Conservation (phyloP, 2,329 filamentous ascomycete species). For the Aureobasidium sp. region DNA sequence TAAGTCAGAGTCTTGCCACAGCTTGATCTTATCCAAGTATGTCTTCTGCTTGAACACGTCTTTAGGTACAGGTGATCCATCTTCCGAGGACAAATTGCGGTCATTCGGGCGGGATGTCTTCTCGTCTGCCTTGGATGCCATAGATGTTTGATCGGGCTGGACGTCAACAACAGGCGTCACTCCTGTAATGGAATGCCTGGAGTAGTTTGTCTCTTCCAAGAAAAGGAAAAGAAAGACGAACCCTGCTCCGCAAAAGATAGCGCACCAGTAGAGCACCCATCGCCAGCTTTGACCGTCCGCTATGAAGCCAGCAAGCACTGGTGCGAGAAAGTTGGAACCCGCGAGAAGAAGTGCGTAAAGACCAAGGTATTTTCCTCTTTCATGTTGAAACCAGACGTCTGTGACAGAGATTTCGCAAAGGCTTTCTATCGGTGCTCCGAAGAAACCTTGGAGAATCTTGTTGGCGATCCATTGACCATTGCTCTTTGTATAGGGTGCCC, state of each 20-base stretch:
- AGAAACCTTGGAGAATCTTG: conserved; percentile 41
- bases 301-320: conserved; percentile 44
- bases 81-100: not conserved
- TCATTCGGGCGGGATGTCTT: not conserved
- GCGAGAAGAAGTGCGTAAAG: conserved; percentile 30
- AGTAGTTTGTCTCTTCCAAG: conserved; percentile 53
- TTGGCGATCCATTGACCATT: conserved; percentile 41
- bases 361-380: conserved; percentile 24
- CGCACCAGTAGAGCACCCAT: conserved; percentile 37
- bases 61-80: not conserved
- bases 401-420: conserved; percentile 31
- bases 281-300: conserved; percentile 34
- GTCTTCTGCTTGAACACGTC: conserved; percentile 21
- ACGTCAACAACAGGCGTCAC: not conserved
- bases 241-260: conserved; percentile 43
- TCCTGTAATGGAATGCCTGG: not conserved
- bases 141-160: not conserved
- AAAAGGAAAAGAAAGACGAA: conserved; percentile 50
- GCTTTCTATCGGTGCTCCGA: conserved; percentile 42
- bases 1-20: conserved; percentile 24
- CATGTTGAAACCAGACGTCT: conserved; percentile 25
- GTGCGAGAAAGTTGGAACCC: conserved; percentile 39
- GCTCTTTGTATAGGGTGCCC: conserved; percentile 36
- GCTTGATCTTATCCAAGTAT: conserved; percentile 27
- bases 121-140: not conserved